Conservation (phyloP, 1,139 yeast genomes). For the Yamadazyma oceani region DNA sequence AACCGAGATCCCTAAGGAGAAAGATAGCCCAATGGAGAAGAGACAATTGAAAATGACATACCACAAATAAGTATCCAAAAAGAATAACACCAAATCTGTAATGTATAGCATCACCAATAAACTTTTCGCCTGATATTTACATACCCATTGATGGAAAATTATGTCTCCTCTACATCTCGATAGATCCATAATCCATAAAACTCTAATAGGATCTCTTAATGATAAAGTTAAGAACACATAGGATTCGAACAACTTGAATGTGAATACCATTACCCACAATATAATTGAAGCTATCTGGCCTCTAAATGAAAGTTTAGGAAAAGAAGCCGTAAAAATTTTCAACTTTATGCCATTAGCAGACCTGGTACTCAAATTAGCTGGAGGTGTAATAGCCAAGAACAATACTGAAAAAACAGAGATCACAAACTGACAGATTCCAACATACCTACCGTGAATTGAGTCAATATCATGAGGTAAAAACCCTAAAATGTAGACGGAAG, state of each 20-base stretch:
- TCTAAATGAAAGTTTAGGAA: constrained; percentile 51
- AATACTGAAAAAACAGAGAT: constrained; percentile 61
- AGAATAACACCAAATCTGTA: constrained; percentile 72
- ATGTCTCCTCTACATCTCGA: constrained; percentile 63
- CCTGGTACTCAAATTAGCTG: constrained; percentile 31
- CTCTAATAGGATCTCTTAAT: constrained; percentile 74
- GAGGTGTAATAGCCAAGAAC: constrained; percentile 54
- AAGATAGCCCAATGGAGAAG: constrained; percentile 69
- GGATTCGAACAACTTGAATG: constrained; percentile 76
- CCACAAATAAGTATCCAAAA: constrained; percentile 87
- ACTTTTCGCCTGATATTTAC: constrained; percentile 59
- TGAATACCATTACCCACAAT: constrained; percentile 68
- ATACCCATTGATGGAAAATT: constrained; percentile 49
- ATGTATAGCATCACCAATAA: constrained; percentile 55
- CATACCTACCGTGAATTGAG: constrained; percentile 47
- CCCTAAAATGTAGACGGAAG: constrained; percentile 61
- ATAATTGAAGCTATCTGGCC: constrained; percentile 57
- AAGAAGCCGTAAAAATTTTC: constrained; percentile 21
- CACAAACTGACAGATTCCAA: constrained; percentile 59
- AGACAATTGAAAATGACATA: constrained; percentile 78
- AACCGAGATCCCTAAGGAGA: constrained; percentile 73
- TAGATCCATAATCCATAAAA: constrained; percentile 58
- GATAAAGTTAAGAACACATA: constrained; percentile 80
- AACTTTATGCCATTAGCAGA: constrained; percentile 7
- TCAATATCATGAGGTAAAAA: constrained; percentile 51